Conservation (phyloP, 768 basidiomycete genomes). For the Tricholoma hemisulphureum region DNA sequence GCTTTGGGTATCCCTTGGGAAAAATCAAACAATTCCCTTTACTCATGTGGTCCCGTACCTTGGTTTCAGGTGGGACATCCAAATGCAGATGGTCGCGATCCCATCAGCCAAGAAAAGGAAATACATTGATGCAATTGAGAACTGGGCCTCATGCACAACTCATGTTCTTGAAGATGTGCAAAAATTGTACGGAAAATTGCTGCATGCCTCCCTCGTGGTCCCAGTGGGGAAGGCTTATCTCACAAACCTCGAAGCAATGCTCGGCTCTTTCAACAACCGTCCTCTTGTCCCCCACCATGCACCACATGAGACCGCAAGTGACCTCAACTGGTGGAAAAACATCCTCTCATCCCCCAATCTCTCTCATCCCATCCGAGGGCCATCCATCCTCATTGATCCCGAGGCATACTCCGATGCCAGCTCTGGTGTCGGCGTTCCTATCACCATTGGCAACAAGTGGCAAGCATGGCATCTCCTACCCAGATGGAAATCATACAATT, state of each 20-base stretch:
- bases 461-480: conserved; percentile 31
- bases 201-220: no score
- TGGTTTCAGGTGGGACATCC: conserved; percentile 32
- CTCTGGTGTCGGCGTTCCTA: not conserved
- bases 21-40: conserved; percentile 22
- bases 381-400: conserved; percentile 19
- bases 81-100: conserved; percentile 20
- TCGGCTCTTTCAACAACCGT: conserved; percentile 16
- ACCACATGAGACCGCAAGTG: not conserved
- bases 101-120: conserved; percentile 18
- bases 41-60: conserved; percentile 18
- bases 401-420: conserved; percentile 19
- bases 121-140: no score
- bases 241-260: conserved; percentile 31
- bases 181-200: conserved; percentile 27
- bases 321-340: conserved; percentile 30
- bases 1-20: conserved; percentile 11
- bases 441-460: conserved; percentile 22
- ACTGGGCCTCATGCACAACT: conserved; percentile 13
- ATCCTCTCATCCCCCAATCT: conserved; percentile 9
- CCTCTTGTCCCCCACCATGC: conserved; percentile 28
- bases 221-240: conserved; percentile 33
- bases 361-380: conserved; percentile 23
- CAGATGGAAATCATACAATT: conserved; percentile 26
- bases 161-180: conserved; percentile 30